Evolutionary conservation across 2,329 filamentous ascomycete species (phyloP), one percentile per base, ranked within the genome.

Genomic region (Chaetomium strumarium): DNA sequence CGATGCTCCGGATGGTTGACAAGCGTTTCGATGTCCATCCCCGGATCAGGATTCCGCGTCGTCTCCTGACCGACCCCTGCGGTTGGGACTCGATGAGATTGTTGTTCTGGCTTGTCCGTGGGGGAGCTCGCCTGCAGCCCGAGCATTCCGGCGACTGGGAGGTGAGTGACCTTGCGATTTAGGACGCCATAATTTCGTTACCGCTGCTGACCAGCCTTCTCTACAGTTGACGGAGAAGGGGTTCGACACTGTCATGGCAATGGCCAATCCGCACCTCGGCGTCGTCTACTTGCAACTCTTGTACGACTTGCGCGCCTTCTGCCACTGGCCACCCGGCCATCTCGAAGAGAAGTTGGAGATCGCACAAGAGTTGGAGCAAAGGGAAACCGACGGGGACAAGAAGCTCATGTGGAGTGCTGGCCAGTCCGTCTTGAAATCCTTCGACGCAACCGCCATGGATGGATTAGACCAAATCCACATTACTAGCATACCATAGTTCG

Each of bases 101-200:
- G 11, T 51, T 64, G 13, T 67, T 63, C 52, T 69, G 67, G 67
- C 58, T 67, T 8, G 51, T 60, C 10, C 54, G 56, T 13, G 61
- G 58, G 31, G 62, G 65, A 4, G 59, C 63, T 7, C 30, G 51
- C 6, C 41, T 64, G 20, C 43, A 52, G 12, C 30, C 30, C 1
- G 34, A 51, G 13, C 60, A 66, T 39, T 60, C 54, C 3, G 67
- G 65, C 64, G 64, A 55, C 5, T 69, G 66, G 66, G 67, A 69
- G 56, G 58, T 63, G 30, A 58, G 58, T 55, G 14, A 3, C 7
- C 7, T n/a, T 16, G 14, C 34, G 3, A 2, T n/a, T 24, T 24
- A 4, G 7, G 24, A 7, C 24, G 24, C 24, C 24, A 24, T 7
- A 24, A 24, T 24, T 24, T 24, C 24, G 24, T 24, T 24, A 24